A percentile compares a stretch with the other conserved stretches of the same genome.
phyloP scores from a whole-genome alignment of 305 asterid species.

The Rubia tinctorum region DNA sequence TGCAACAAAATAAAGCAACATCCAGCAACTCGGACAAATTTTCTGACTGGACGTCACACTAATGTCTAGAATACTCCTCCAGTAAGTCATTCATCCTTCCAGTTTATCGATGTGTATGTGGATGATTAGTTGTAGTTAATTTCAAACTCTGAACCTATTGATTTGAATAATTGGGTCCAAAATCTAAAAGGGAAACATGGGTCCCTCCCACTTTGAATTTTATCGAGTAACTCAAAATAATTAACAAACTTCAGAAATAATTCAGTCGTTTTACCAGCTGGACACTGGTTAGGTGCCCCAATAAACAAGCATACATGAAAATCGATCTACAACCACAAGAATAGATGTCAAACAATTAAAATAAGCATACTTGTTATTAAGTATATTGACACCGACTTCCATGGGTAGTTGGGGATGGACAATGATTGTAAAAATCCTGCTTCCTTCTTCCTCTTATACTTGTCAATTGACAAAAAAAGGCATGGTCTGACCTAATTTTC shows the following conservation, averaged over 20 bases:
- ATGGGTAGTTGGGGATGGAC: background rate
- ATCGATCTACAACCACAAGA: constrained; percentile 2
- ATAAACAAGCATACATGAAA: background rate
- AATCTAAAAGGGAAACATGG: background rate
- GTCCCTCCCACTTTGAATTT: background rate
- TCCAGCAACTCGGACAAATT: background rate
- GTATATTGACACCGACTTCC: background rate
- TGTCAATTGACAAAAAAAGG: background rate
- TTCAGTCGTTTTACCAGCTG: background rate
- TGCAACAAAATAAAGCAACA: background rate
- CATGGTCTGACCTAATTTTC: background rate
- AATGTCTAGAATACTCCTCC: background rate
- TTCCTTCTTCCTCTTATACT: background rate
- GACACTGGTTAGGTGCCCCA: background rate
- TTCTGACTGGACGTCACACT: background rate
- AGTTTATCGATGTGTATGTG: background rate
- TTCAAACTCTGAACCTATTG: background rate
- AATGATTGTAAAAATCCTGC: background rate
- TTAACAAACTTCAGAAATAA: background rate
- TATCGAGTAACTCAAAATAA: background rate
- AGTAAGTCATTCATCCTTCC: background rate
- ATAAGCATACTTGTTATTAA: background rate
- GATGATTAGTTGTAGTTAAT: constrained; percentile 1
- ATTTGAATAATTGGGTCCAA: background rate
- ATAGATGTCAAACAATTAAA: background rate